Evolutionary conservation across 306 rosid species (phyloP).

Genomic region (Rosa rugosa): DNA sequence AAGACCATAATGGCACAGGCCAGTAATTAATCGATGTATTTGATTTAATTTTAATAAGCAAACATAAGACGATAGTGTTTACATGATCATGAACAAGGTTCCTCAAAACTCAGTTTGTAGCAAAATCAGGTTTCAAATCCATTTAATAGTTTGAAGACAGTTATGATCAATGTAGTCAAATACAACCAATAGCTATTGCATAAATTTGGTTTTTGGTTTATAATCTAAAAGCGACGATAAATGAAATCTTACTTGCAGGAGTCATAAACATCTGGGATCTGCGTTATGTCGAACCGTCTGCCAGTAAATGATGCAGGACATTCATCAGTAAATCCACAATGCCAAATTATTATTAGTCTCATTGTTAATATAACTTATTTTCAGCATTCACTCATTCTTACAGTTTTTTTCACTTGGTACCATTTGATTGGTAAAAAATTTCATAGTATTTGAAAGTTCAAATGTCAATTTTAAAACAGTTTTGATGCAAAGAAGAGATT

Average conservation of each 20-base stretch:
- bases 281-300: slow-evolving; percentile 91
- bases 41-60: not conserved
- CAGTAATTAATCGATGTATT: not conserved
- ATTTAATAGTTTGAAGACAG: not conserved
- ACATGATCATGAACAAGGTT: not conserved
- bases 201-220: not conserved
- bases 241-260: slow-evolving; percentile 89
- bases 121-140: not conserved
- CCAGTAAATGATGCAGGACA: slow-evolving; percentile 24
- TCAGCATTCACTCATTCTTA: slow-evolving; percentile 2
- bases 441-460: not conserved
- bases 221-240: not conserved
- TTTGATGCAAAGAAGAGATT: slow-evolving; percentile 6
- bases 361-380: slow-evolving; percentile 1
- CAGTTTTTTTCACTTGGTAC: not conserved
- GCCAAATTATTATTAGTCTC: slow-evolving; percentile 16
- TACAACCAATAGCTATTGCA: not conserved
- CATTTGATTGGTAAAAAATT: not conserved
- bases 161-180: not conserved
- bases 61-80: not conserved
- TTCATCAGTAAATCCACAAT: slow-evolving; percentile 16
- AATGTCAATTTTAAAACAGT: not conserved
- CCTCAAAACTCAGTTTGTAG: not conserved
- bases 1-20: slow-evolving; percentile 15
- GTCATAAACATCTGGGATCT: slow-evolving; percentile 97